Evolutionary conservation across 352 stramenopile species (phyloP).

Genomic region (Phytophthora citrophthora): DNA sequence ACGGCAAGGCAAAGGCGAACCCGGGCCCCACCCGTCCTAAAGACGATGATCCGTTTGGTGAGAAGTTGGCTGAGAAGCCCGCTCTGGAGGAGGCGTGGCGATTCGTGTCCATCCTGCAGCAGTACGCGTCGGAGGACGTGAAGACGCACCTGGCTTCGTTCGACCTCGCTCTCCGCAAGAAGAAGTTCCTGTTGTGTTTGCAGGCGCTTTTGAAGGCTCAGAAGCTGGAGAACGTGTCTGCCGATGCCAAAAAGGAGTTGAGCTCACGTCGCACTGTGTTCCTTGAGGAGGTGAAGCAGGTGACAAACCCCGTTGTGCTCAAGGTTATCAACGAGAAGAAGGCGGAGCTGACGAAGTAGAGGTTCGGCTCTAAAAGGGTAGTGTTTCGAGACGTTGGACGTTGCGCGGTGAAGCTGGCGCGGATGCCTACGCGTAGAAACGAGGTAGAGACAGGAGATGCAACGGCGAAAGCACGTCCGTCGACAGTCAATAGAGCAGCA

Average conservation of each 20-base stretch:
- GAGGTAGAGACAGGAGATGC: slow-evolving; percentile 37
- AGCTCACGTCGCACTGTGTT: slow-evolving; percentile 48
- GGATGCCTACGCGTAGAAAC: slow-evolving; percentile 22
- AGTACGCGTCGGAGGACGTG: slow-evolving; percentile 60
- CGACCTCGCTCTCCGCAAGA: slow-evolving; percentile 76
- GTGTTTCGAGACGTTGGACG: slow-evolving; percentile 21
- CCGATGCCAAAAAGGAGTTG: slow-evolving; percentile 43
- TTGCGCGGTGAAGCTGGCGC: slow-evolving; percentile 4
- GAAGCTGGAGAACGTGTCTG: slow-evolving; percentile 37
- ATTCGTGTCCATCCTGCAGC: slow-evolving; percentile 75
- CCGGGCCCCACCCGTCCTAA: slow-evolving; percentile 47
- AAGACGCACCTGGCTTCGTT: slow-evolving; percentile 79
- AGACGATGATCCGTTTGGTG: slow-evolving; percentile 76
- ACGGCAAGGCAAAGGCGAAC: slow-evolving; percentile 78
- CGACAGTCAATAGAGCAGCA: slow-evolving; percentile 43
- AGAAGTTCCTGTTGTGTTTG: slow-evolving; percentile 79
- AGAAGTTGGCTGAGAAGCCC: slow-evolving; percentile 72
- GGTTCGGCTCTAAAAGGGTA: slow-evolving; percentile 1
- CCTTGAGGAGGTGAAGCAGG: slow-evolving; percentile 54
- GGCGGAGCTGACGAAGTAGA: slow-evolving; percentile 63
- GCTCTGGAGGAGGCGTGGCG: slow-evolving; percentile 80
- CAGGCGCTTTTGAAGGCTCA: slow-evolving; percentile 75
- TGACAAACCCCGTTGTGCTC: slow-evolving; percentile 65
- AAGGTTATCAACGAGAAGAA: slow-evolving; percentile 72
- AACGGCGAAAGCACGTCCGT: slow-evolving; percentile 17